These are phyloP conservation scores for Casuarina cunninghamiana DNA, from an alignment of 306 rosid genomes.

Conservation along the genomic window DNA sequence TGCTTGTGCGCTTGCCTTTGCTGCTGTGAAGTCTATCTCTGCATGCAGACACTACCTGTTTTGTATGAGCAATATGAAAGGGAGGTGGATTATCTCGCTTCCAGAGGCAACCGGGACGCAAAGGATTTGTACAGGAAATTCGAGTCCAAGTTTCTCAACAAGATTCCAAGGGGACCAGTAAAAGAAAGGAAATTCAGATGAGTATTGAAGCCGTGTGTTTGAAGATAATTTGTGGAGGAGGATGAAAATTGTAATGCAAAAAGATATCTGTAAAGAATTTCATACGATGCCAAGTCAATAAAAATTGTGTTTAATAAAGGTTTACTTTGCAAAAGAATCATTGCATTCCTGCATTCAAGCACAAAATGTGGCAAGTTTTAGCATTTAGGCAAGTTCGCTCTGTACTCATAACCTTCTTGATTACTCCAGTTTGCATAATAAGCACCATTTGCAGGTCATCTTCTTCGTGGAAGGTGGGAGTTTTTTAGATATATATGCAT, in stretches of 20 bases:
- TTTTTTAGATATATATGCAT: not conserved
- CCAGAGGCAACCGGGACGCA: conserved; percentile 47
- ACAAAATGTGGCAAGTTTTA: too few species aligned
- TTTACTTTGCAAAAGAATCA: not conserved
- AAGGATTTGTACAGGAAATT: conserved; percentile 42
- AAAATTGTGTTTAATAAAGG: not conserved
- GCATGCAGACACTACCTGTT: conserved; percentile 43
- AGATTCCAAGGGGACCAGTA: conserved; percentile 68
- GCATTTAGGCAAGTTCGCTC: too few species aligned
- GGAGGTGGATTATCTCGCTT: conserved; percentile 53
- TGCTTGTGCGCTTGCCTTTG: conserved; percentile 3
- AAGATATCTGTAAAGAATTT: not conserved
- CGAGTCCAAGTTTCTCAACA: conserved; percentile 45
- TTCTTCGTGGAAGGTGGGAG: too few species aligned
- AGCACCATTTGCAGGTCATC: too few species aligned
- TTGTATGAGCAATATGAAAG: conserved; percentile 57
- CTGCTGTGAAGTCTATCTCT: conserved; percentile 38
- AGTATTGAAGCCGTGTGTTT: conserved; percentile 3
- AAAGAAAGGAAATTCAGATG: conserved; percentile 39
- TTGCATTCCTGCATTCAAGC: not conserved
- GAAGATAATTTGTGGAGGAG: not conserved
- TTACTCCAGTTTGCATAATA: too few species aligned
- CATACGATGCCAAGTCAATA: not conserved
- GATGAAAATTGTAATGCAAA: not conserved
- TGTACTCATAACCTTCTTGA: too few species aligned